Percentiles rank a stretch among this genome's conserved stretches.
Evolutionary conservation across 1,284 basidiomycete genomes (phyloP).

Genomic region (Tilletia horrida): DNA sequence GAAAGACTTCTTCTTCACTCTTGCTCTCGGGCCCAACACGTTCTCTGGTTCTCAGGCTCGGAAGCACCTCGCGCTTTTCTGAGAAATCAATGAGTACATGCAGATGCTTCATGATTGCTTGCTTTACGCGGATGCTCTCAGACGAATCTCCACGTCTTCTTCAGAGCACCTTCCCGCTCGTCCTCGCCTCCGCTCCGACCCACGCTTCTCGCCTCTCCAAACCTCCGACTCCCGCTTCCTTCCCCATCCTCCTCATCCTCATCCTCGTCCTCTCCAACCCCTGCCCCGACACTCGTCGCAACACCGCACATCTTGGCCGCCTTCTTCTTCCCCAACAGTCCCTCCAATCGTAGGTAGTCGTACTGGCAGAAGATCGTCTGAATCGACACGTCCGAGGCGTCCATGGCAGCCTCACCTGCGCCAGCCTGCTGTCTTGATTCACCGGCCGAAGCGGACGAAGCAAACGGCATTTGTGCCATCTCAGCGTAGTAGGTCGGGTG

Average conservation of each 20-base stretch:
- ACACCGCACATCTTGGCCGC: conserved; percentile 11
- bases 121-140: background rate
- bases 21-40: too few species aligned
- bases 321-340: conserved; percentile 62
- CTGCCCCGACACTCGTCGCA: background rate
- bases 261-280: background rate
- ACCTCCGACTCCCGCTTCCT: background rate
- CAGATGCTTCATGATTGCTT: too few species aligned
- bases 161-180: background rate
- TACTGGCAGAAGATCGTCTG: conserved; percentile 76
- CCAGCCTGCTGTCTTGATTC: background rate
- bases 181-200: conserved; percentile 2
- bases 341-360: conserved; percentile 79
- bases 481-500: conserved; percentile 90
- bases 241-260: background rate
- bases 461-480: conserved; percentile 78
- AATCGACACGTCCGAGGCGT: conserved; percentile 66
- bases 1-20: too few species aligned
- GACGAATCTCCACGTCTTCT: conserved; percentile 13
- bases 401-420: conserved; percentile 10
- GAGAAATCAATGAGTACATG: too few species aligned
- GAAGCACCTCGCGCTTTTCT: too few species aligned
- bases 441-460: background rate
- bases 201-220: background rate
- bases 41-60: too few species aligned